Percentiles rank a stretch among this genome's conserved stretches.
Evolutionary conservation across 176 grass and related monocot species (phyloP).

Genomic region (Poa annua): DNA sequence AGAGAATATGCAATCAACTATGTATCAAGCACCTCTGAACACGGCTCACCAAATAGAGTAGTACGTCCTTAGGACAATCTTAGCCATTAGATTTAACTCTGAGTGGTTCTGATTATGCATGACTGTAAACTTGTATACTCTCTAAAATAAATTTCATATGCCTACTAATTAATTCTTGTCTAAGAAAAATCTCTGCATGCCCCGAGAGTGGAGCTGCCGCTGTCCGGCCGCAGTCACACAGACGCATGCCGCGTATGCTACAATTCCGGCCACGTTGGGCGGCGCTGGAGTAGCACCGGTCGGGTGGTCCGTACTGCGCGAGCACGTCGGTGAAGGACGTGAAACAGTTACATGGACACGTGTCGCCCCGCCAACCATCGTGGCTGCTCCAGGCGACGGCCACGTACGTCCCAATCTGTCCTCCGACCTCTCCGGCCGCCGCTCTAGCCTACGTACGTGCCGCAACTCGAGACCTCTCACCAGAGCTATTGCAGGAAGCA

Average conservation of each 20-base stretch:
- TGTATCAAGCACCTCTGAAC: too few species aligned
- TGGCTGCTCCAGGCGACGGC: not conserved
- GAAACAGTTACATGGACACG: not conserved
- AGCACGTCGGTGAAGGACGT: not conserved
- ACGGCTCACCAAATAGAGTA: too few species aligned
- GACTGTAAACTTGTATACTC: too few species aligned
- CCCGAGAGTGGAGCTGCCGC: too few species aligned
- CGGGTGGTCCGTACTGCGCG: not conserved
- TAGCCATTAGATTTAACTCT: too few species aligned
- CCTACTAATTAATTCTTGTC: too few species aligned
- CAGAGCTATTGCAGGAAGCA: not conserved
- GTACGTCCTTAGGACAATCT: too few species aligned
- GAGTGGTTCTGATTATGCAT: too few species aligned
- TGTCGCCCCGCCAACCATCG: not conserved
- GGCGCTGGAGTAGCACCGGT: not conserved
- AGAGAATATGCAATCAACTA: too few species aligned
- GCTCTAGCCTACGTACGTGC: not conserved
- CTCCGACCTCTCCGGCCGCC: slow-evolving; percentile 3
- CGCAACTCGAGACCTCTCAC: not conserved
- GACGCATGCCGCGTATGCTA: not conserved
- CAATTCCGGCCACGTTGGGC: not conserved
- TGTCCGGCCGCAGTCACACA: not conserved
- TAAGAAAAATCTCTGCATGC: too few species aligned
- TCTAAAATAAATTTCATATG: too few species aligned
- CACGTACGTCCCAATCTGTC: not conserved